These are phyloP conservation scores for Fusarium nygamai DNA, from an alignment of 2,329 filamentous ascomycete species.

Conservation along the genomic window DNA sequence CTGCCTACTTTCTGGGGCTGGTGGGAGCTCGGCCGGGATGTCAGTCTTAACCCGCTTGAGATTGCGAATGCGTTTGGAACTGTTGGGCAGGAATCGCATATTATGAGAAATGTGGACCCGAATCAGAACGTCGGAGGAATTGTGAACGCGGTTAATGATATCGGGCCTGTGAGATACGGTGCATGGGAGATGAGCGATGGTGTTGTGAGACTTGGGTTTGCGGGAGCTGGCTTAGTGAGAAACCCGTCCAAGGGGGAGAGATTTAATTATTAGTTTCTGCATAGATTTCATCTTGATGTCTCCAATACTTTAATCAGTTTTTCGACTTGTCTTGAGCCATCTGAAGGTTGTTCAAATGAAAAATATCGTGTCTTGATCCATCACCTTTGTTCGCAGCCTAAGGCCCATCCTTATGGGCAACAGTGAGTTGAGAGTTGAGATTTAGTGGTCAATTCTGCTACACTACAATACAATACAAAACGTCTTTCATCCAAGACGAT, in stretches of 20 bases:
- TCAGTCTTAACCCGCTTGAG: conserved; percentile 35
- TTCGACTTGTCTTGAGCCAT: not conserved
- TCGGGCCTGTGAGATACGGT: conserved; percentile 33
- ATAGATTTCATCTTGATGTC: not conserved
- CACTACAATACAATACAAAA: not conserved
- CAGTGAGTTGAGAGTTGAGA: not conserved
- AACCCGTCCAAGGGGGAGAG: conserved; percentile 33
- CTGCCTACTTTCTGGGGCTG: conserved; percentile 38
- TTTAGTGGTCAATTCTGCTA: not conserved
- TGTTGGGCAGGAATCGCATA: conserved; percentile 20
- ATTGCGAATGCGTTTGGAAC: conserved; percentile 39
- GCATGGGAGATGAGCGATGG: conserved; percentile 36
- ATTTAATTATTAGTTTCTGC: conserved; percentile 20
- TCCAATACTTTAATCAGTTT: not conserved
- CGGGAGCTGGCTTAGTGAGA: conserved; percentile 21
- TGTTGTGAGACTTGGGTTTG: conserved; percentile 30
- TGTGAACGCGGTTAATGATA: conserved; percentile 15
- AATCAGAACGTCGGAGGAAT: conserved; percentile 31
- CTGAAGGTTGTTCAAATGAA: not conserved
- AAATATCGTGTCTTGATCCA: not conserved
- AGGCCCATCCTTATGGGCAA: not conserved
- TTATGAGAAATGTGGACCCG: conserved; percentile 32
- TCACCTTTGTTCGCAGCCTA: not conserved
- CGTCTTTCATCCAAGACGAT: not conserved
- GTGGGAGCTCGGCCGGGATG: conserved; percentile 39